Conservation (phyloP, 768 basidiomycete species). For the Solioccasus polychromus region DNA sequence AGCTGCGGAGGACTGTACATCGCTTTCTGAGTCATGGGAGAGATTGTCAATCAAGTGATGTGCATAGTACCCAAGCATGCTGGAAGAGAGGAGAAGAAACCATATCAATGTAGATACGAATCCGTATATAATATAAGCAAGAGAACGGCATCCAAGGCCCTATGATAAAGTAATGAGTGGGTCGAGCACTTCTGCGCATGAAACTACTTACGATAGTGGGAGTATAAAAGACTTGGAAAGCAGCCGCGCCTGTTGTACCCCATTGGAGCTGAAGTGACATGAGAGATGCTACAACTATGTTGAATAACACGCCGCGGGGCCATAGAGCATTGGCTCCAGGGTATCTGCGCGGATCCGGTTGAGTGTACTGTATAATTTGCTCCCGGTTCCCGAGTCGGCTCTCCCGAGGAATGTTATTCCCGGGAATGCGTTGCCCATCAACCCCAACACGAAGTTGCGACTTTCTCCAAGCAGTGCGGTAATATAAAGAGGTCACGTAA, state of each 20-base stretch:
- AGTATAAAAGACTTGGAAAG: constrained; percentile 27
- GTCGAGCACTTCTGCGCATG: too few relatives aligned
- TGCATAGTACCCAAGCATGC: constrained; percentile 22
- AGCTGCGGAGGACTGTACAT: too few relatives aligned
- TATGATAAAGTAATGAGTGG: too few relatives aligned
- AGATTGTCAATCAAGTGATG: constrained; percentile 2
- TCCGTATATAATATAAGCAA: constrained; percentile 31
- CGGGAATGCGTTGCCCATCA: neutral
- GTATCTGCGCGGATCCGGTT: neutral
- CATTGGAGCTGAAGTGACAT: constrained; percentile 34
- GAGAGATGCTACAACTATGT: constrained; percentile 31
- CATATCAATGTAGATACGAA: constrained; percentile 28
- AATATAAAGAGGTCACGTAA: constrained; percentile 17
- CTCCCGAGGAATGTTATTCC: constrained; percentile 5
- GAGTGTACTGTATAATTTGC: constrained; percentile 22
- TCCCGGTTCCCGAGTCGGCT: constrained; percentile 18
- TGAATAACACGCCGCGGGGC: constrained; percentile 21
- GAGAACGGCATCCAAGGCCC: constrained; percentile 36
- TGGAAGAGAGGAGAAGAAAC: constrained; percentile 32
- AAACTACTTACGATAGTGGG: constrained; percentile 26
- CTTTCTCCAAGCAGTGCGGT: constrained; percentile 15
- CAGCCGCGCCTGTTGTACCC: constrained; percentile 29
- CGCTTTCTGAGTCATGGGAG: neutral
- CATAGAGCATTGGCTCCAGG: constrained; percentile 4
- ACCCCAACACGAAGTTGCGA: constrained; percentile 3